Evolutionary conservation across 2,329 filamentous ascomycete species (phyloP).

Genomic region (Stagonosporopsis chrysanthemi): DNA sequence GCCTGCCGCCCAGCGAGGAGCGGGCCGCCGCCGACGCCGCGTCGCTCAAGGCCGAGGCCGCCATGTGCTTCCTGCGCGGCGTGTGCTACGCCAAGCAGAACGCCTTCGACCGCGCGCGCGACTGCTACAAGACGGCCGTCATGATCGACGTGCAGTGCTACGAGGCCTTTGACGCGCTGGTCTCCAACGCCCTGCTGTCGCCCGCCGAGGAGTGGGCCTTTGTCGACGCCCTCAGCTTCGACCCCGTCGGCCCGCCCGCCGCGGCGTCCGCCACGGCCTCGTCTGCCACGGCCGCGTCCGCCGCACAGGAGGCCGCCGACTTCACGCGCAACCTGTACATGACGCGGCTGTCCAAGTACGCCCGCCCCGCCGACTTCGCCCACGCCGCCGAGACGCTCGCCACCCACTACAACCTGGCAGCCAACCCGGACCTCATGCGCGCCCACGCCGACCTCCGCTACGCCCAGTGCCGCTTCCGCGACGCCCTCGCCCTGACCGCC

Average conservation of each 20-base stretch:
- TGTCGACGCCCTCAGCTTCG: constrained; percentile 87
- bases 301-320: constrained; percentile 85
- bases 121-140: constrained; percentile 98
- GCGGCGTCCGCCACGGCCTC: constrained; percentile 63
- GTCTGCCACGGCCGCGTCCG: too few species aligned
- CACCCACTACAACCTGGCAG: constrained; percentile 86
- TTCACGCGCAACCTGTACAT: constrained; percentile 98
- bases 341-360: constrained; percentile 93
- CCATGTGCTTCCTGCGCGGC: constrained; percentile 95
- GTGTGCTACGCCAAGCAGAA: constrained; percentile 97
- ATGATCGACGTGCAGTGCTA: constrained; percentile 98
- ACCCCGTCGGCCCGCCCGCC: constrained; percentile 70
- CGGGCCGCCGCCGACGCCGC: constrained; percentile 72
- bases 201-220: constrained; percentile 92
- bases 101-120: constrained; percentile 94
- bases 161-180: constrained; percentile 96
- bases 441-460: constrained; percentile 90
- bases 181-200: constrained; percentile 92
- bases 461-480: constrained; percentile 91
- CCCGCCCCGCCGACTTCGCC: constrained; percentile 82
- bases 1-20: constrained; percentile 67
- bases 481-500: constrained; percentile 84
- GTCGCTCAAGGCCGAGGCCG: constrained; percentile 87
- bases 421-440: constrained; percentile 89
- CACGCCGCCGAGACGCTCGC: constrained; percentile 88